Base-by-base conservation (phyloP, 2,329 filamentous ascomycete genomes). In the Aspergillus texensis region DNA sequence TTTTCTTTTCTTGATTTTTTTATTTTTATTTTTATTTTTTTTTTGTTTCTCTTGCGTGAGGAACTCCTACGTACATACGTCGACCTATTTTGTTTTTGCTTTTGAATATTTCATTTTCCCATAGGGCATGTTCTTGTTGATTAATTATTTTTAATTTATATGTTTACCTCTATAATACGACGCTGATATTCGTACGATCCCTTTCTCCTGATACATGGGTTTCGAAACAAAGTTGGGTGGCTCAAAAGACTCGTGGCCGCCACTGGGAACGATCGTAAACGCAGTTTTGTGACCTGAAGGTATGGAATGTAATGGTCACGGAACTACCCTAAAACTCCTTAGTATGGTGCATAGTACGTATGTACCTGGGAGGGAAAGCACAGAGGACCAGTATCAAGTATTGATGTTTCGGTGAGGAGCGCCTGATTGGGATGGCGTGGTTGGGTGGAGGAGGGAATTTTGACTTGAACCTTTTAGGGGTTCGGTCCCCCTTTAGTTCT, bases 171-270 rank as follows among this genome's bases (percentile, higher is more conserved):
- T 34, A 52, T 52, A 52, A 52, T 52, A 52, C 48, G n/a, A 19
- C 28, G 8, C 3, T n/a, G 48, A 52, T 52, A 52, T 52, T 52
- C 26, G 34, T 52, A 52, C 48, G 48, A 52, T 52, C 48, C 48
- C 48, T 52, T 21, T 54, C 56, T 48, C 30, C 58, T 32, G 28
- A 41, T 61, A 59, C 62, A 46, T 54, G 61, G 50, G 36, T 28
- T 63, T 48, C 54, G 36, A 66, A 67, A 65, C 54, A 65, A 63
- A 58, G 62, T 62, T 67, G 59, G 34, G 65, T 60, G 61, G 61
- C 62, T 58, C 60, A 58, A 57, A 58, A 68, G 63, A 69, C 66
- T 70, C 68, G 68, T 70, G 68, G 68, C 68, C 67, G 68, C 68
- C 68, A 70, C 67, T 68, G 63, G 52, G 67, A 61, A 52, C 61